phyloP scores from a whole-genome alignment of 257 asterid species.

The Verbascum thapsus region DNA sequence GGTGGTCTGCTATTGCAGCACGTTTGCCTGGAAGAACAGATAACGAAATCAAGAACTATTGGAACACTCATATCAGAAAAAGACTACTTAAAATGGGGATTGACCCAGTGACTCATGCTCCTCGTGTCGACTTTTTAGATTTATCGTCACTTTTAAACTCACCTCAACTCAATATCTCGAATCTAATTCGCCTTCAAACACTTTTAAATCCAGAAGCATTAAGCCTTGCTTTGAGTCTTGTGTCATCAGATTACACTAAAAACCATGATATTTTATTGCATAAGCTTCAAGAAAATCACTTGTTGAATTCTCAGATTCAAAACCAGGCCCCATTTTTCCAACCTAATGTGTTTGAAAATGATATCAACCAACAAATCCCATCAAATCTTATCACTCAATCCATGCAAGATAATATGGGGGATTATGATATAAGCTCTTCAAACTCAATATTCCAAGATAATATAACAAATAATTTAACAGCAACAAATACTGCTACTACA shows the following conservation, averaged over 20 bases:
- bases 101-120: conserved; percentile 87
- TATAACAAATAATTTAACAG: conserved; percentile 1
- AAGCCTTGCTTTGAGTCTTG: conserved; percentile 47
- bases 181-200: conserved; percentile 65
- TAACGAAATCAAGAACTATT: conserved; percentile 83
- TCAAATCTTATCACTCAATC: conserved; percentile 33
- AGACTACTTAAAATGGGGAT: conserved; percentile 73
- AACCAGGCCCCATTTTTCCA: conserved; percentile 41
- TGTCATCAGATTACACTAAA: conserved; percentile 40
- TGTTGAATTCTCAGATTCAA: conserved; percentile 39
- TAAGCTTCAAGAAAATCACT: conserved; percentile 50
- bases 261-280: conserved; percentile 46
- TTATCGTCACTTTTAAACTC: conserved; percentile 62
- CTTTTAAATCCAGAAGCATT: conserved; percentile 67
- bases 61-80: conserved; percentile 84
- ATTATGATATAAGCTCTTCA: conserved; percentile 26
- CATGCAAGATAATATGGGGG: conserved; percentile 36
- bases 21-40: conserved; percentile 84
- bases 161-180: conserved; percentile 54
- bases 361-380: conserved; percentile 41
- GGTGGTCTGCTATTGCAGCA: conserved; percentile 92
- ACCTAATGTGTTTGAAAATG: conserved; percentile 46
- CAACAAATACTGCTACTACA: conserved; percentile 12
- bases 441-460: conserved; percentile 42
- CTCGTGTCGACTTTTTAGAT: conserved; percentile 66